Base-by-base conservation (phyloP, 768 basidiomycete species). In the Amanita pseudoporphyria region DNA sequence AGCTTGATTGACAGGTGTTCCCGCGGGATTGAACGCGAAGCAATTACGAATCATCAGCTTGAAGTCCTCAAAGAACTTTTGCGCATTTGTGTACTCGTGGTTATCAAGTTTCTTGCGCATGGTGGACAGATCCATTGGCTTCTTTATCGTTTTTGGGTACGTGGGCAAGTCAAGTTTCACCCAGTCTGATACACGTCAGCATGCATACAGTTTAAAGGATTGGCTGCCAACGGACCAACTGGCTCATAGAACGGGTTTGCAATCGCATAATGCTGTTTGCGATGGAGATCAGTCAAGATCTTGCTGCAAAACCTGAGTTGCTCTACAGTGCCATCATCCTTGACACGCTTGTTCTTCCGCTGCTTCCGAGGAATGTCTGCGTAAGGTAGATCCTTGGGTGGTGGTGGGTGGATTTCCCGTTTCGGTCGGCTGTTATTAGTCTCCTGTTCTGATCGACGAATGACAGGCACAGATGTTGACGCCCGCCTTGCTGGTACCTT, bases 401-500 rank as follows among this genome's bases (percentile, higher is more conserved):
- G 86, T 9, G 94, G 95, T 3, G 95, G 90, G 61, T 97, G 95
- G 24, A 97, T 94, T 65, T 99, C 96, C 47, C 96, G 88, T 69
- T 97, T 98, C 1, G 95, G 95, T n/a, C 96, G 82, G 19, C 78
- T 77, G 21, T 74, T 62, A 19, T 66, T 70, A 14, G 24, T 16
- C 53, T 73, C 71, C 24, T 76, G 73, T 5, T 90, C 88, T 21
- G 82, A 84, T 40, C 91, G 87, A 49, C 91, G 79, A 56, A 92
- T 87, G 51, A 81, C 79, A 36, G 92, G 90, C 2, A 89, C 74
- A 9, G 88, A 84, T 2, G 86, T 82, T 13, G 91, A 94, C 1
- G 82, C 70, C 47, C 89, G 81, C 22, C 91, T 82, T 33, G 68
- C 70, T 35, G 76, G 64, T 7, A 63, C 69, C 9, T 61, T 61